phyloP scores from a whole-genome alignment of 257 asterid species.

The Fraxinus quadrangulata region DNA sequence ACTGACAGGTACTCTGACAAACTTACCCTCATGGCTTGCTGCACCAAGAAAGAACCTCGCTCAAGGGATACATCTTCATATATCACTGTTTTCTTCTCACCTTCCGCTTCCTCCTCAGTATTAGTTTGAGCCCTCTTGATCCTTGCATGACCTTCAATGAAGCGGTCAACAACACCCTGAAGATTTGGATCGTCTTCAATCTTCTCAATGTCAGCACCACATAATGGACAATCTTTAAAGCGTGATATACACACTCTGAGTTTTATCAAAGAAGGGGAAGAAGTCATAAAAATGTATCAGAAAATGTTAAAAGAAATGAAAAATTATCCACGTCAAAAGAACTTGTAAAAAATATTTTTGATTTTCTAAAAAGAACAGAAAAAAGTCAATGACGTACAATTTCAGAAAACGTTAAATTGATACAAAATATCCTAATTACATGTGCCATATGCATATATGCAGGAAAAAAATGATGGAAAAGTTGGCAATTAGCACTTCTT shows the following conservation, averaged over 20 bases:
- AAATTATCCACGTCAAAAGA: not conserved
- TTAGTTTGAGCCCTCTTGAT: slow-evolving; percentile 80
- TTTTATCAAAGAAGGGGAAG: slow-evolving; percentile 26
- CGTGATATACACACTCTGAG: slow-evolving; percentile 79
- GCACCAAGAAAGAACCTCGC: slow-evolving; percentile 91
- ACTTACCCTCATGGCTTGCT: slow-evolving; percentile 97
- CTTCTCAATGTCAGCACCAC: slow-evolving; percentile 97
- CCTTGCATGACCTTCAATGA: slow-evolving; percentile 98
- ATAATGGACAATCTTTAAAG: slow-evolving; percentile 89
- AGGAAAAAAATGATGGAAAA: not conserved
- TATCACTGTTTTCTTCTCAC: slow-evolving; percentile 62
- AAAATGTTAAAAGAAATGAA: not conserved
- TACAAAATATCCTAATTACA: not conserved
- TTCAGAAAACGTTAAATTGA: not conserved
- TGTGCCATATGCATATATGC: not conserved
- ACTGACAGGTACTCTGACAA: not conserved
- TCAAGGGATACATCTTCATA: slow-evolving; percentile 97
- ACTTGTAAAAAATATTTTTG: not conserved
- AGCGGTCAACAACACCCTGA: slow-evolving; percentile 85
- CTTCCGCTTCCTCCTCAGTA: slow-evolving; percentile 52
- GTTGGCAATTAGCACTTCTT: slow-evolving; percentile 30
- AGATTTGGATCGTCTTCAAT: slow-evolving; percentile 78
- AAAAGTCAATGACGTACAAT: not conserved
- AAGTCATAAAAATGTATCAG: not conserved
- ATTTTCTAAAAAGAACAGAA: not conserved